Conservation (phyloP, 208 protist genomes). For the Naegleria gruberi region DNA sequence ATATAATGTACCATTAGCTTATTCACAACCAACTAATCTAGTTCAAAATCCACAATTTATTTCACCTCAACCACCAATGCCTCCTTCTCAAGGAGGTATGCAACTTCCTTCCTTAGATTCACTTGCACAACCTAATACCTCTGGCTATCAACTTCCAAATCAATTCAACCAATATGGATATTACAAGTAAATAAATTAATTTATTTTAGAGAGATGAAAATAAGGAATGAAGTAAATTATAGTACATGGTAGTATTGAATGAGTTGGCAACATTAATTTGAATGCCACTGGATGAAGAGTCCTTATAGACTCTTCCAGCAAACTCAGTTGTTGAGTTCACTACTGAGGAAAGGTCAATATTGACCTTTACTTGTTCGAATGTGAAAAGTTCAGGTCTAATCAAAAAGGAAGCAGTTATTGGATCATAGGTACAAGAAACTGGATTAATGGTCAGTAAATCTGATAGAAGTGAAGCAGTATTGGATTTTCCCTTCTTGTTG, state of each 20-base stretch:
- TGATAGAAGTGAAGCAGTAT: too few species aligned
- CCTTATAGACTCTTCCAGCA: not conserved
- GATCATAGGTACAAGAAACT: not conserved
- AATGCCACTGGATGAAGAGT: not conserved
- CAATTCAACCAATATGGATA: not conserved
- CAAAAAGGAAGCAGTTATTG: not conserved
- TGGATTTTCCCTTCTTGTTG: not conserved
- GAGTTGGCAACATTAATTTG: not conserved
- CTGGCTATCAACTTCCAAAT: not conserved
- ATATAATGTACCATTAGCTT: not conserved
- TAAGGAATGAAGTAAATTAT: not conserved
- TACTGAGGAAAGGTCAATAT: not conserved
- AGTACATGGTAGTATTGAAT: not conserved
- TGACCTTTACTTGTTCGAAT: not conserved
- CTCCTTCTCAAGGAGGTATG: not conserved
- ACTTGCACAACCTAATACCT: not conserved
- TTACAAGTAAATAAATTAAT: not conserved
- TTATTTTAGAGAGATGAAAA: not conserved
- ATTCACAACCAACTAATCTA: not conserved
- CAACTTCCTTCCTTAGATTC: not conserved
- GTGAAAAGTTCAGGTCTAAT: not conserved
- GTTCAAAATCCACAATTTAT: not conserved
- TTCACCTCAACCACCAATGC: not conserved
- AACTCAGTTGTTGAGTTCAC: not conserved
- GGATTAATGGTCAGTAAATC: not conserved